phyloP scores from a whole-genome alignment of 371 early-diverging fungal species.

The Homolaphlyctis polyrhiza region DNA sequence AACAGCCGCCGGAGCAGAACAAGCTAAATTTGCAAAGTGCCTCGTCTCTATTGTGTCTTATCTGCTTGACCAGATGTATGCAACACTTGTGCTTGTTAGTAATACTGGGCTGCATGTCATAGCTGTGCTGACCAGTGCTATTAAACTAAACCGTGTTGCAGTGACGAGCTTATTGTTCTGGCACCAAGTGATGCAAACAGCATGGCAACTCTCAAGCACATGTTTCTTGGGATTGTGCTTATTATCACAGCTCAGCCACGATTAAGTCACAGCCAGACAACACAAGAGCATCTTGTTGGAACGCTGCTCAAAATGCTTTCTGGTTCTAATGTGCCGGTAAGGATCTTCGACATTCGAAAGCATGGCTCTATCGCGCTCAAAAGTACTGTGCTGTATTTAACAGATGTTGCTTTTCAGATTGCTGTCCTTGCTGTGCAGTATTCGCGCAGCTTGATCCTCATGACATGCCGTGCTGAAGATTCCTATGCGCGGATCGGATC shows the following conservation, averaged over 20 bases:
- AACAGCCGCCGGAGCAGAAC: not conserved
- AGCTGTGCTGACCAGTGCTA: no score
- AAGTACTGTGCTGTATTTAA: no score
- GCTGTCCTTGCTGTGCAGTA: constrained; percentile 16
- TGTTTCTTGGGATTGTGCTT: constrained; percentile 18
- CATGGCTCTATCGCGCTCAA: no score
- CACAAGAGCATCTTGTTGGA: constrained; percentile 15
- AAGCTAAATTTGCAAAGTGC: not conserved
- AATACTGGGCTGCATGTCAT: no score
- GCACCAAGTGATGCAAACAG: no score
- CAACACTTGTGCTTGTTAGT: no score
- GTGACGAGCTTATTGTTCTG: not conserved
- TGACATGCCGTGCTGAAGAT: not conserved
- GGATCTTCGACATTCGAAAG: no score
- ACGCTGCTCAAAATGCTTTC: no score
- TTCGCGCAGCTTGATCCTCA: constrained; percentile 9
- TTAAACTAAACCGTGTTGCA: no score
- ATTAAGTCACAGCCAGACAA: constrained; percentile 1
- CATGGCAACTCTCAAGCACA: constrained; percentile 11
- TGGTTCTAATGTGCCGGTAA: not conserved
- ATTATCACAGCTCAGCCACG: constrained; percentile 12
- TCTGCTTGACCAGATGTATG: constrained; percentile 23
- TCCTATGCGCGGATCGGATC: constrained; percentile 4
- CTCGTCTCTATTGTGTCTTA: constrained; percentile 6
- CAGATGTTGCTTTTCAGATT: not conserved